Conservation (phyloP, 2,329 filamentous ascomycete species). For the Penicillium sclerotigenum region DNA sequence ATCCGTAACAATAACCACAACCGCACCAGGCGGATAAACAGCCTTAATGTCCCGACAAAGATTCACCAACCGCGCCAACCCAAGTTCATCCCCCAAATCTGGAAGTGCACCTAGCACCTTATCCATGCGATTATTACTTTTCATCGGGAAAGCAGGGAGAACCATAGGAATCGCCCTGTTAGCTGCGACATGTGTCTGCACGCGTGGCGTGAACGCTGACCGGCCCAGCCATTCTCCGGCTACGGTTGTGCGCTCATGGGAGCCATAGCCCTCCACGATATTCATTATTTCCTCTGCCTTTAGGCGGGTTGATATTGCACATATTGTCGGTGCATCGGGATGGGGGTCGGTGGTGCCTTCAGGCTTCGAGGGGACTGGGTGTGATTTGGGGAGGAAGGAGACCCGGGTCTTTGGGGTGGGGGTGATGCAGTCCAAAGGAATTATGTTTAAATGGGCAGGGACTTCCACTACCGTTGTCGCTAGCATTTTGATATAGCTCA, state of each 20-base stretch:
- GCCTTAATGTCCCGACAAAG: conserved; percentile 7
- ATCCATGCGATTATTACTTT: conserved; percentile 9
- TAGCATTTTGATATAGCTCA: conserved; percentile 5
- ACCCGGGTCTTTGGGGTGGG: neutral
- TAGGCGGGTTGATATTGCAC: neutral
- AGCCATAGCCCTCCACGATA: conserved; percentile 5
- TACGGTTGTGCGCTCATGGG: neutral
- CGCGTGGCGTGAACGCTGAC: conserved; percentile 3
- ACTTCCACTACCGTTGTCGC: neutral
- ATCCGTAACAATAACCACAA: conserved; percentile 9
- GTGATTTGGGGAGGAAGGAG: neutral
- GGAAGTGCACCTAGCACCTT: conserved; percentile 2
- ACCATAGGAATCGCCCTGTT: conserved; percentile 8
- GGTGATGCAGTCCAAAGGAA: neutral
- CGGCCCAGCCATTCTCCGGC: conserved; percentile 8
- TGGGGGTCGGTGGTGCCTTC: neutral
- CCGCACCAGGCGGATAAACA: conserved; percentile 4
- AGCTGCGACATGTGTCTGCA: conserved; percentile 1
- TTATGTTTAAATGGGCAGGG: neutral
- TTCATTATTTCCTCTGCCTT: conserved; percentile 3
- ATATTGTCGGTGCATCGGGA: neutral
- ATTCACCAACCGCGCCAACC: conserved; percentile 5
- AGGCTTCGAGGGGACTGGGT: neutral
- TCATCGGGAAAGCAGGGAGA: conserved; percentile 9
- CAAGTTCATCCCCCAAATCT: conserved; percentile 7